Conservation (phyloP, 306 rosid species). For the Phaseolus lunatus region DNA sequence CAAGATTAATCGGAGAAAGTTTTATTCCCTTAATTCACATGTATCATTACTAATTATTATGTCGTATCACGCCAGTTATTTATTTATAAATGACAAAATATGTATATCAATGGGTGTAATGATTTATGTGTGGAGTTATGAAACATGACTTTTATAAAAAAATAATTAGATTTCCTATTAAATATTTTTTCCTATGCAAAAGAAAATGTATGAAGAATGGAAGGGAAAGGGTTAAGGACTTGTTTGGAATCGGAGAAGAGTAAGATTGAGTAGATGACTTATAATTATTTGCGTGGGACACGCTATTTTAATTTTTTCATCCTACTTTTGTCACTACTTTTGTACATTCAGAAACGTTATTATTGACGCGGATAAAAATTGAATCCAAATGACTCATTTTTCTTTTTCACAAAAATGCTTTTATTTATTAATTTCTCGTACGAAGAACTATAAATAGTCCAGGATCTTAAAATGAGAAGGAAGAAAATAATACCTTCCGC, state of each 20-base stretch:
- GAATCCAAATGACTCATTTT: too few relatives aligned
- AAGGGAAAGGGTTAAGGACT: not conserved
- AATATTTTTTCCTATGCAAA: too few relatives aligned
- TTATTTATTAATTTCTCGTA: too few relatives aligned
- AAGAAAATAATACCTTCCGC: too few relatives aligned
- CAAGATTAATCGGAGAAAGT: not conserved
- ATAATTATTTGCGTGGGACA: not conserved
- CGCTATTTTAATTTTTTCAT: not conserved
- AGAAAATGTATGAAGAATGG: too few relatives aligned
- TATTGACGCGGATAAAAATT: too few relatives aligned
- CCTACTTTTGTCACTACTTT: too few relatives aligned
- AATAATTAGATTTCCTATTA: too few relatives aligned
- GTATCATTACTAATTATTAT: constrained; percentile 14
- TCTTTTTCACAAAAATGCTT: too few relatives aligned
- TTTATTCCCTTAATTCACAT: not conserved
- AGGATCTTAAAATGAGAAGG: too few relatives aligned
- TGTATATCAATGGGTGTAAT: not conserved
- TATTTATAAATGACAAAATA: not conserved
- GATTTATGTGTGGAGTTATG: not conserved
- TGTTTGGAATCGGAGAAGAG: not conserved
- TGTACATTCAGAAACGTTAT: too few relatives aligned
- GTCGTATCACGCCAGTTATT: not conserved
- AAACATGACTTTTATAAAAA: not conserved
- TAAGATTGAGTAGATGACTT: not conserved
- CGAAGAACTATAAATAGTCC: too few relatives aligned